These are phyloP conservation scores for Pyricularia pennisetigena DNA, from an alignment of 2,329 filamentous ascomycete genomes.

Conservation along the genomic window DNA sequence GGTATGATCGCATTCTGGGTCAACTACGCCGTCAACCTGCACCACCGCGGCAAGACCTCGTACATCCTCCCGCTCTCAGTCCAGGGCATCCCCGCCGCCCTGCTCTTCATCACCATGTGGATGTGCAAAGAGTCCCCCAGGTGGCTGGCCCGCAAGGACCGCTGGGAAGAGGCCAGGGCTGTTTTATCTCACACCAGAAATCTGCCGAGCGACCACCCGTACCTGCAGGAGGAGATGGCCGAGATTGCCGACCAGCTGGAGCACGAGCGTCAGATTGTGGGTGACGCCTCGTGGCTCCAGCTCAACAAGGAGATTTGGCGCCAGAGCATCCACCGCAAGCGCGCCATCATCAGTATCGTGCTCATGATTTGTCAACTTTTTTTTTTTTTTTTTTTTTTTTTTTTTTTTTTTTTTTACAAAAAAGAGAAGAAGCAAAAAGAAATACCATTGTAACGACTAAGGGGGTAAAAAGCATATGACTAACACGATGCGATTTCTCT, in stretches of 20 bases:
- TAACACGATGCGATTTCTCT: background rate
- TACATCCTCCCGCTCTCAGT: slow-evolving; percentile 44
- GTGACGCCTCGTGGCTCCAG: slow-evolving; percentile 14
- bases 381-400: too few relatives aligned
- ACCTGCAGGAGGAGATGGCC: slow-evolving; percentile 22
- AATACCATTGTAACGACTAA: background rate
- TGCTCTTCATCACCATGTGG: slow-evolving; percentile 43
- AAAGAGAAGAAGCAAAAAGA: too few relatives aligned
- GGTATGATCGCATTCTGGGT: slow-evolving; percentile 43
- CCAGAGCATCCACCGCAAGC: slow-evolving; percentile 32
- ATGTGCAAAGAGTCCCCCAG: slow-evolving; percentile 55
- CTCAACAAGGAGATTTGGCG: slow-evolving; percentile 19
- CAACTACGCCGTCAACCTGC: slow-evolving; percentile 38
- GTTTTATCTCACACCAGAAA: slow-evolving; percentile 38
- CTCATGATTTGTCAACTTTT: slow-evolving; percentile 45
- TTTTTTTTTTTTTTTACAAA: too few relatives aligned
- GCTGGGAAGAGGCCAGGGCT: slow-evolving; percentile 53
- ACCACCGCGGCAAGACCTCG: slow-evolving; percentile 10
- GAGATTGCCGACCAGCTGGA: slow-evolving; percentile 19
- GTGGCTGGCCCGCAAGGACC: slow-evolving; percentile 59
- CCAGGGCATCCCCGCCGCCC: slow-evolving; percentile 44
- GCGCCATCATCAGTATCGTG: slow-evolving; percentile 35
- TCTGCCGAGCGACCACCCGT: slow-evolving; percentile 24
- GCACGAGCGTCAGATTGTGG: slow-evolving; percentile 16
- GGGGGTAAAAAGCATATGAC: background rate